Evolutionary conservation across 495 filamentous ascomycete genomes (phyloP).

Genomic region (Penicillium macrosclerotiorum): DNA sequence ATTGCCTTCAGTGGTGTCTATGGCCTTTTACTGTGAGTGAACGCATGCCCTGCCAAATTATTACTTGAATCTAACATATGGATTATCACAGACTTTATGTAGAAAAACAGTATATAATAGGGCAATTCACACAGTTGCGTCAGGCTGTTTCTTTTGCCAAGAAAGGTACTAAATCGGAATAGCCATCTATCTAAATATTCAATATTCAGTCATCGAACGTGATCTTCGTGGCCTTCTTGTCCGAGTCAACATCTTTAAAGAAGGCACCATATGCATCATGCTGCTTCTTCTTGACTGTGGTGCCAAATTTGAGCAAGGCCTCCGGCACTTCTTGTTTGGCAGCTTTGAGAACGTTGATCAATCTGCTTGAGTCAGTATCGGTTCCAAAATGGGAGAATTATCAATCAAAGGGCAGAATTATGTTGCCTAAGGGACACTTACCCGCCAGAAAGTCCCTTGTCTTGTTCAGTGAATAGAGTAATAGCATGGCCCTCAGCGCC

Average conservation of each 20-base stretch:
- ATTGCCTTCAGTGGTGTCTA: constrained; percentile 53
- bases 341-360: constrained; percentile 89
- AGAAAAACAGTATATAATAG: constrained; percentile 57
- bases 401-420: no score
- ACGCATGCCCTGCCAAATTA: neutral
- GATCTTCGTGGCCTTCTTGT: constrained; percentile 87
- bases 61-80: constrained; percentile 12
- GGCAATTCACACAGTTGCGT: constrained; percentile 44
- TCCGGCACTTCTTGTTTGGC: constrained; percentile 89
- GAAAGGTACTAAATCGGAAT: constrained; percentile 20
- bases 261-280: constrained; percentile 92
- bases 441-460: constrained; percentile 84
- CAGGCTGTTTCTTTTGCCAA: constrained; percentile 20
- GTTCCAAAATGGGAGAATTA: neutral
- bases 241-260: constrained; percentile 75
- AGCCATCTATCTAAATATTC: constrained; percentile 8
- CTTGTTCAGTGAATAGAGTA: constrained; percentile 89
- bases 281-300: constrained; percentile 98
- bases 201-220: constrained; percentile 71
- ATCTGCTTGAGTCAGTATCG: constrained; percentile 29
- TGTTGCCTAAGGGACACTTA: constrained; percentile 54
- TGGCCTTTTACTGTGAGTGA: constrained; percentile 58
- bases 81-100: constrained; percentile 56
- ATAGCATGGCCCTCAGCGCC: constrained; percentile 83
- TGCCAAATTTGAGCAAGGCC: constrained; percentile 85